Conservation (phyloP, 768 basidiomycete species). For the Lentinula guzmanii region DNA sequence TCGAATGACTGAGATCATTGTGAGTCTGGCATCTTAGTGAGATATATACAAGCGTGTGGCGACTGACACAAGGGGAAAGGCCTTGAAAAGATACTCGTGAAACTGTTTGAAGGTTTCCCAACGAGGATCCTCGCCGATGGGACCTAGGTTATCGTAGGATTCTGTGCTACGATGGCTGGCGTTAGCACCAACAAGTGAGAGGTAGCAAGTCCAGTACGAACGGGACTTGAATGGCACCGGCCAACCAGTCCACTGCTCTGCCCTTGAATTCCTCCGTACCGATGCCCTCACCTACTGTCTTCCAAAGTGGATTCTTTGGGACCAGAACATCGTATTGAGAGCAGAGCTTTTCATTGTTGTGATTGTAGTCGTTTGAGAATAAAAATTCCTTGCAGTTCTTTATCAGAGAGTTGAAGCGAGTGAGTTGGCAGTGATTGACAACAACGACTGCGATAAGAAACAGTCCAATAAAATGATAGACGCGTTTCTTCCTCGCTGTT, state of each 20-base stretch:
- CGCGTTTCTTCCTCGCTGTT: background rate
- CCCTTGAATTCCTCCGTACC: conserved; percentile 20
- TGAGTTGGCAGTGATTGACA: background rate
- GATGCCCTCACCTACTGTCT: conserved; percentile 4
- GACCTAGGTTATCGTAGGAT: conserved; percentile 20
- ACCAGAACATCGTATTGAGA: background rate
- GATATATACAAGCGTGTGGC: background rate
- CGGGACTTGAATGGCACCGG: conserved; percentile 26
- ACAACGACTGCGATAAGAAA: background rate
- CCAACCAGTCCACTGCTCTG: conserved; percentile 24
- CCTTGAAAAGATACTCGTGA: conserved; percentile 8
- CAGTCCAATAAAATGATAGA: background rate
- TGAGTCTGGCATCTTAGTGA: background rate
- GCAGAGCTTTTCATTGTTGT: background rate
- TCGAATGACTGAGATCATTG: conserved; percentile 4
- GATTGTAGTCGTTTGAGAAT: background rate
- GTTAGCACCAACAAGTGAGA: background rate
- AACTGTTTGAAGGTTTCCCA: conserved; percentile 10
- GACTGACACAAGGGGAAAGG: conserved; percentile 10
- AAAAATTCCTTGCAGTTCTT: background rate
- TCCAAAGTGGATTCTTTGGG: conserved; percentile 1
- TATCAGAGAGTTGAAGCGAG: background rate
- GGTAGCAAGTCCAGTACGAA: conserved; percentile 8
- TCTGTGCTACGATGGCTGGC: conserved; percentile 16
- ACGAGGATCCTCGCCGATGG: conserved; percentile 21